These are phyloP conservation scores for Aspergillus fructus DNA, from an alignment of 2,329 filamentous ascomycete genomes.

Conservation along the genomic window DNA sequence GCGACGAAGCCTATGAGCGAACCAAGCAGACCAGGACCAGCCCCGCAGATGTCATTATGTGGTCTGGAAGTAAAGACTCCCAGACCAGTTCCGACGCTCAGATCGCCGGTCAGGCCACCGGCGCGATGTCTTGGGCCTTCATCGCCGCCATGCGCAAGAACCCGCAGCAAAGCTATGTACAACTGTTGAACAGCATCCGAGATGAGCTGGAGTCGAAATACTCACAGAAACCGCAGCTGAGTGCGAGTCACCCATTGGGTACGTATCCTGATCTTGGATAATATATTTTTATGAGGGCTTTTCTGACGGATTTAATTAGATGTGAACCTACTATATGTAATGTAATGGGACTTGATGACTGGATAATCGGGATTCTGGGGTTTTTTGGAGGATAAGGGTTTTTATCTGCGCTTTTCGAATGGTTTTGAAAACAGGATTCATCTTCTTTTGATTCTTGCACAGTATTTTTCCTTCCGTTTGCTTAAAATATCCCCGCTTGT, in stretches of 20 bases:
- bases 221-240: constrained; percentile 91
- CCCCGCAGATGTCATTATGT: constrained; percentile 95
- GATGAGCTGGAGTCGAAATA: constrained; percentile 87
- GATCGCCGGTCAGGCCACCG: constrained; percentile 84
- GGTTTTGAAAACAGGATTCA: neutral
- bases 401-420: neutral
- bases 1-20: constrained; percentile 75
- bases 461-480: neutral
- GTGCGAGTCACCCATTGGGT: constrained; percentile 94
- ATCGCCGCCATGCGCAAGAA: constrained; percentile 89
- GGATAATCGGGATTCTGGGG: neutral
- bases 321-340: constrained; percentile 66
- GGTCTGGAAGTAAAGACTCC: constrained; percentile 92
- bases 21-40: constrained; percentile 88
- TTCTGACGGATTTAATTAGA: constrained; percentile 46
- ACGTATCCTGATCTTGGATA: constrained; percentile 40
- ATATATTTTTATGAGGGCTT: constrained; percentile 3
- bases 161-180: constrained; percentile 91
- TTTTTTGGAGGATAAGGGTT: neutral
- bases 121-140: constrained; percentile 98
- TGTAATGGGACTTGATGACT: constrained; percentile 46
- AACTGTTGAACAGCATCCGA: constrained; percentile 91
- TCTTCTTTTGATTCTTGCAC: neutral
- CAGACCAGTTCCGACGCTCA: constrained; percentile 94
- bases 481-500: constrained; percentile 2